Evolutionary conservation across 73 alveolate species (phyloP), one percentile per base, ranked within the genome.

Genomic region (Stentor coeruleus): DNA sequence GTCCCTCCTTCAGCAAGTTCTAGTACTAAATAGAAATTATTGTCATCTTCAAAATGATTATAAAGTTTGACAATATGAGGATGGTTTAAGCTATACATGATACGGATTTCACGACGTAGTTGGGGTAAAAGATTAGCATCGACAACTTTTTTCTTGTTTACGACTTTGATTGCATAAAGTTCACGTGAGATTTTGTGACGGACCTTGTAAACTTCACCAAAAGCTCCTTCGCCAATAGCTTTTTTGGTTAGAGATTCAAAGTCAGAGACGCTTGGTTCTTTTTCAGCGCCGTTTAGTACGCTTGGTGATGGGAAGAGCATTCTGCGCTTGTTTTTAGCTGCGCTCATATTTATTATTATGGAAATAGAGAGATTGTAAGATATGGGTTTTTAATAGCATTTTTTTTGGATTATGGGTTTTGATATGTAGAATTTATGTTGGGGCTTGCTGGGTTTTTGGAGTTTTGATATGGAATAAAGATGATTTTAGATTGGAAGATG

Each of bases 21-120:
- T 86, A 92, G 82, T 35, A 95, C 95, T 66, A 95, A 79, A 88
- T 86, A 95, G 41, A 93, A 91, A 84, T 91, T 86, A 59, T 95
- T 91, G 77, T 92, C 93, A 87, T 95, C 99, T 85, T 95, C 99
- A 81, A 93, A 95, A 82, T 93, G 93, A 73, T 93, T 92, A 77
- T 87, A 86, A 82, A 95, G 91, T 84, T 92, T 95, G 74, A 91
- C 86, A 41, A 95, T 88, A 84, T 95, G 93, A 2, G 98, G 99
- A 89, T 95, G 98, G 74, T 89, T 87, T 84, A 96, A 84, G 81
- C 89, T 91, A 84, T 95, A 94, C 97, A 94, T 91, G 75, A 96
- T 96, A 86, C 95, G 92, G 35, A 96, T 95, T 86, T 96, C 99
- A 58, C 98, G 86, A n/a, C 72, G 26, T n/a, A 75, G 83, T 38